Conservation (phyloP, 2,329 filamentous ascomycete species). For the Cladosporium sp. region DNA sequence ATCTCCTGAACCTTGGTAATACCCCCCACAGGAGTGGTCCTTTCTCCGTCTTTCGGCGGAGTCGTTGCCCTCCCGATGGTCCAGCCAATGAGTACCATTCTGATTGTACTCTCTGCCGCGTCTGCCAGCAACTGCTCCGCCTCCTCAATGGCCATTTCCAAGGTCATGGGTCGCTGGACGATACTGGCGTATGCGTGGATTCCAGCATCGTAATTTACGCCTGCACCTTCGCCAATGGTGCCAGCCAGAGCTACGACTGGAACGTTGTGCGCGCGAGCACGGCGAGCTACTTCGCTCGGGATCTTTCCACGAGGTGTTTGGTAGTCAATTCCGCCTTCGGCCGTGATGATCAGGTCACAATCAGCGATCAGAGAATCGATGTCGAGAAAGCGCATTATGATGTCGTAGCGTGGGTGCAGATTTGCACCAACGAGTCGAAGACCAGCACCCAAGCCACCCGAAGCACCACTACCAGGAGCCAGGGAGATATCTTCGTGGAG, state of each 20-base stretch:
- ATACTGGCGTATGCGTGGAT: constrained; percentile 44
- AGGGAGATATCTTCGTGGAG: constrained; percentile 43
- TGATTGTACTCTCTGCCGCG: constrained; percentile 42
- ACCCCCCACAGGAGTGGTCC: background rate
- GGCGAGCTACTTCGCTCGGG: constrained; percentile 54
- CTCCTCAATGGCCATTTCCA: constrained; percentile 40
- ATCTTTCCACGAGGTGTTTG: constrained; percentile 58
- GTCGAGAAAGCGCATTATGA: constrained; percentile 55
- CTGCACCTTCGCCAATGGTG: constrained; percentile 44
- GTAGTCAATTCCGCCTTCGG: constrained; percentile 56
- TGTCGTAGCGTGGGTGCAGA: constrained; percentile 52
- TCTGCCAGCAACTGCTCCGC: constrained; percentile 40
- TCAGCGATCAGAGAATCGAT: constrained; percentile 50
- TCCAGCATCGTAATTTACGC: constrained; percentile 39
- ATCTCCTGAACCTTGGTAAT: constrained; percentile 7
- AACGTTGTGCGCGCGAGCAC: constrained; percentile 49
- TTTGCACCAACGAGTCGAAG: constrained; percentile 51
- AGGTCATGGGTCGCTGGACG: constrained; percentile 37
- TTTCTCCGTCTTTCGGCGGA: background rate
- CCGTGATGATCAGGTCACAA: constrained; percentile 56
- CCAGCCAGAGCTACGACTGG: constrained; percentile 52
- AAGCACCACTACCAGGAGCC: constrained; percentile 53
- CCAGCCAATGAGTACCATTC: constrained; percentile 43
- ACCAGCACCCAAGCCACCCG: constrained; percentile 56
- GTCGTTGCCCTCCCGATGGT: constrained; percentile 24